Evolutionary conservation across 768 basidiomycete species (phyloP), one percentile per base, ranked within the genome.

Genomic region (Tylopilus subfusipes): DNA sequence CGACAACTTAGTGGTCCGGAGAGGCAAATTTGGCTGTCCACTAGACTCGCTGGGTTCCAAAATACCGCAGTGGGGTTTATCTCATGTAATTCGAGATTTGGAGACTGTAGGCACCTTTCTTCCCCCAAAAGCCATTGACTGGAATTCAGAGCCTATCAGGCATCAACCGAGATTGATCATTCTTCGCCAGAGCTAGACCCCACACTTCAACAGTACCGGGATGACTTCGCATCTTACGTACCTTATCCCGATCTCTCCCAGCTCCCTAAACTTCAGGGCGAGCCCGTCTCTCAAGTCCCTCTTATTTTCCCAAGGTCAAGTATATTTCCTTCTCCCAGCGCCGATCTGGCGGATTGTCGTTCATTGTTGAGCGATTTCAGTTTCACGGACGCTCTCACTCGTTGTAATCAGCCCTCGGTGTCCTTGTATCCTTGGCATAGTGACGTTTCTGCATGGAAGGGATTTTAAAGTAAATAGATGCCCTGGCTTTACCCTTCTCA

Each of bases 91-190:
- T n/a, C 67, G 55, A 21, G 68, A 68, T 49, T 49, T 65, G 22
- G 64, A 67, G 38, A 65, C 67, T 43, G 75, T 76, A 52, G 39
- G 62, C n/a, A 19, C 38, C 53, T n/a, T 39, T 34, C 21, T 42
- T 50, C 18, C 21, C 48, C 31, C 9, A 46, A 11, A 22, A 30
- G 21, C 21, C 43, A 45, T 40, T 46, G 53, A 47, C 52, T 50
- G 29, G 63, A 25, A 11, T 29, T 30, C 30, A 16, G 21, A 14
- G 18, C 22, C 24, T 52, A 50, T 19, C 55, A 76, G 73, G 61
- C 65, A 12, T 66, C 70, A 2, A 64, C 63, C 42, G 54, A 55
- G 30, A 8, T 18, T 36, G 43, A 61, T 24, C 64, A 52, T 42
- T 64, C 73, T 33, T 48, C 25, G 11, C 33, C 6, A 27, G 24